phyloP scores from a whole-genome alignment of 2,329 filamentous ascomycete species.

The Verticillium zaregamsianum region DNA sequence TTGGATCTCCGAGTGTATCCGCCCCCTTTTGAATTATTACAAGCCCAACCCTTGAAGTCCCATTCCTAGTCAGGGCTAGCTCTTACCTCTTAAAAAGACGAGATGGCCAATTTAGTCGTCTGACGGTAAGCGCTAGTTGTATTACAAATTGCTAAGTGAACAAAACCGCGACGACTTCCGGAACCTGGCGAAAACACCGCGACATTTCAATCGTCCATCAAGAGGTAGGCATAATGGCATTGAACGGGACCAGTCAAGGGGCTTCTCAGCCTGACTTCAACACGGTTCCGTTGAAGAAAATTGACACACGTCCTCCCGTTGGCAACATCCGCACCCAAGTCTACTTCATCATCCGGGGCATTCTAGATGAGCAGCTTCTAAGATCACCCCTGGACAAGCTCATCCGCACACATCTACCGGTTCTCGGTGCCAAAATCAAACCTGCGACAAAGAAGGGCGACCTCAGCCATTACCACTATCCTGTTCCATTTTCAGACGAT shows the following conservation, averaged over 20 bases:
- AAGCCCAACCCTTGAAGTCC: too few species aligned
- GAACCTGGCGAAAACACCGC: too few species aligned
- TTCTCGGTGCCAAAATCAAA: slow-evolving; percentile 12
- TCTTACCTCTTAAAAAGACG: neutral
- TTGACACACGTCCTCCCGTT: neutral
- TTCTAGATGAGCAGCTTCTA: slow-evolving; percentile 8
- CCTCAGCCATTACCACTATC: slow-evolving; percentile 5
- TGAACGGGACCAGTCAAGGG: neutral
- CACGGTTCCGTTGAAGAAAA: slow-evolving; percentile 1
- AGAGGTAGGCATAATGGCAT: neutral
- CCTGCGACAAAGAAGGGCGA: neutral
- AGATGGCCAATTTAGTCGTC: too few species aligned
- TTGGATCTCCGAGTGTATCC: too few species aligned
- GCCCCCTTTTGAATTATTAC: too few species aligned
- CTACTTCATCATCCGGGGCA: slow-evolving; percentile 11
- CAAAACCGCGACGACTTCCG: neutral
- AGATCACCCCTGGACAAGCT: slow-evolving; percentile 10
- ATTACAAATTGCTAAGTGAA: neutral
- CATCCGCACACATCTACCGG: slow-evolving; percentile 11
- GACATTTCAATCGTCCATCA: neutral
- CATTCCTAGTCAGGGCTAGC: neutral
- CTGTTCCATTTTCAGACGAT: too few species aligned
- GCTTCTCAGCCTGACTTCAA: neutral
- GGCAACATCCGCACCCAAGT: slow-evolving; percentile 9
- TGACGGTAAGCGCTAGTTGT: neutral